Conservation (phyloP, 129 eudicot genomes). For the Scalesia atractyloides region DNA sequence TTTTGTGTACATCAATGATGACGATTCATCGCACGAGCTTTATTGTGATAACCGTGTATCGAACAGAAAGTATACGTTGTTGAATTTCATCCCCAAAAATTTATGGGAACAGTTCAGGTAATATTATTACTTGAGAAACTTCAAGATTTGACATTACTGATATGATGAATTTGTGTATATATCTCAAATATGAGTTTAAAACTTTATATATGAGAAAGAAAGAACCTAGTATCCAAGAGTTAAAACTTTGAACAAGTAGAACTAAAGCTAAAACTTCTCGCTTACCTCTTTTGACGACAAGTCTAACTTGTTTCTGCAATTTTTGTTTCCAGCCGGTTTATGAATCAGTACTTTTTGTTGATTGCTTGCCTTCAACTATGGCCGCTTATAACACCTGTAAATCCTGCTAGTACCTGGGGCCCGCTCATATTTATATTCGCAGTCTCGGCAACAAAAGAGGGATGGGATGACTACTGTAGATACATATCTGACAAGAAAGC, state of each 20-base stretch:
- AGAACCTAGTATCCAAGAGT: conserved; percentile 3
- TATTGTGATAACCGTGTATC: conserved; percentile 89
- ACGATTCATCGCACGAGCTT: conserved; percentile 55
- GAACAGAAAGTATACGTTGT: conserved; percentile 78
- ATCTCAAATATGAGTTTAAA: conserved; percentile 1
- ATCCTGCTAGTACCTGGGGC: conserved; percentile 99
- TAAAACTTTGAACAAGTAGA: conserved; percentile 5
- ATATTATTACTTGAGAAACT: conserved; percentile 7
- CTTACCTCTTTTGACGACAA: conserved; percentile 5
- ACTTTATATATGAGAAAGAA: conserved; percentile 4
- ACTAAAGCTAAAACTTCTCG: conserved; percentile 7
- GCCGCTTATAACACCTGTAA: conserved; percentile 97
- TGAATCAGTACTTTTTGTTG: conserved; percentile 98
- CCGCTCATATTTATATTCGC: conserved; percentile 93
- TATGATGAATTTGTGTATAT: conserved; percentile 12
- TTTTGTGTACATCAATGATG: conserved; percentile 76
- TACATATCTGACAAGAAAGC: conserved; percentile 95
- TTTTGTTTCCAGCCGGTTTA: conserved; percentile 75
- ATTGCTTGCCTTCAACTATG: conserved; percentile 99
- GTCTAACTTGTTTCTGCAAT: conserved; percentile 14
- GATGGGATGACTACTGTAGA: conserved; percentile 97
- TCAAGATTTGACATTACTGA: conserved; percentile 13
- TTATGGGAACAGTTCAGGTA: conserved; percentile 99
- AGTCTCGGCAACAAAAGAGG: conserved; percentile 96
- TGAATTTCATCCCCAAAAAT: conserved; percentile 89